A percentile compares a stretch with the other conserved stretches of the same genome.
These are phyloP conservation scores for Theobroma grandiflorum DNA, from an alignment of 441 rosid genomes.

Conservation along the genomic window DNA sequence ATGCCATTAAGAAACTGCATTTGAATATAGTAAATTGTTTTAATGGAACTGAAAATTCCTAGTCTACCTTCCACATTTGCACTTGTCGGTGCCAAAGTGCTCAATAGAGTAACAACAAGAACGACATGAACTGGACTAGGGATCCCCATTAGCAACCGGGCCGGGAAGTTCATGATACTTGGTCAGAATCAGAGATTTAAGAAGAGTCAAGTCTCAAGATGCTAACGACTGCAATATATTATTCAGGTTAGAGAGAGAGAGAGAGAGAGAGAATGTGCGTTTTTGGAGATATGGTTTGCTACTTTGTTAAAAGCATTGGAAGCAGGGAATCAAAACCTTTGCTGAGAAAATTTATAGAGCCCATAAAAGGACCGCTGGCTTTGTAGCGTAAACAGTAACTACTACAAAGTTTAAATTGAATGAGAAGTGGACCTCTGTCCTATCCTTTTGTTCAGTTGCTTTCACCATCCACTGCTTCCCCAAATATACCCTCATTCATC, in stretches of 20 bases:
- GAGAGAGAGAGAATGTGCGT: slow-evolving; percentile 7
- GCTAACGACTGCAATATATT: neutral
- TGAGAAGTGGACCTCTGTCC: slow-evolving; percentile 11
- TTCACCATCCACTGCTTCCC: slow-evolving; percentile 10
- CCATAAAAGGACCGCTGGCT: slow-evolving; percentile 31
- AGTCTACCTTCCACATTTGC: slow-evolving; percentile 63
- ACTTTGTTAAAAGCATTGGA: slow-evolving; percentile 21
- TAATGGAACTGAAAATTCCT: neutral
- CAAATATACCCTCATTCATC: slow-evolving; percentile 15
- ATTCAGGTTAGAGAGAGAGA: neutral
- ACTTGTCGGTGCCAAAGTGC: slow-evolving; percentile 29
- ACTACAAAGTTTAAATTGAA: neutral
- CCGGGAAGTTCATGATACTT: slow-evolving; percentile 4
- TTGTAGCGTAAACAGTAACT: neutral
- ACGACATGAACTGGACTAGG: slow-evolving; percentile 30
- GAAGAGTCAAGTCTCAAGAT: slow-evolving; percentile 2
- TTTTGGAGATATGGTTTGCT: neutral
- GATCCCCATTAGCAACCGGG: slow-evolving; percentile 40
- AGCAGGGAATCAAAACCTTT: slow-evolving; percentile 25
- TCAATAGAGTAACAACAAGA: slow-evolving; percentile 29
- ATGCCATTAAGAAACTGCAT: neutral
- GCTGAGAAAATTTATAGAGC: slow-evolving; percentile 55
- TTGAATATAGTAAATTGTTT: neutral
- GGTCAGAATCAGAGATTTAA: neutral
- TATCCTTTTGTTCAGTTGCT: slow-evolving; percentile 25